Evolutionary conservation across 2,329 filamentous ascomycete species (phyloP).

Genomic region (Thermoascus crustaceus): DNA sequence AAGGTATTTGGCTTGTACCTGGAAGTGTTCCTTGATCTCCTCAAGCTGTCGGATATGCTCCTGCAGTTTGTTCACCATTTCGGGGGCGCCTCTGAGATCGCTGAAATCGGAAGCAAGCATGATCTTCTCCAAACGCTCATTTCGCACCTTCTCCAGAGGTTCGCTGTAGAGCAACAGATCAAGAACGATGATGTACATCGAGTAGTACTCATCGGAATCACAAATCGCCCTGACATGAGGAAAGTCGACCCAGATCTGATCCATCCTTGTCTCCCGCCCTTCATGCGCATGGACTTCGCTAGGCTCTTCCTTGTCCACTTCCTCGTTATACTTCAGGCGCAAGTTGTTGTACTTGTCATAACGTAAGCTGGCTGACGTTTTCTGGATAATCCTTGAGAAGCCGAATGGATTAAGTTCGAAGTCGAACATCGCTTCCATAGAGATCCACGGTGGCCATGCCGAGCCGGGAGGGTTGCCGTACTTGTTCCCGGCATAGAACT

Average conservation of each 20-base stretch:
- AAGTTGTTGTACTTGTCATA: slow-evolving; percentile 98
- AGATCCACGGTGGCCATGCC: slow-evolving; percentile 96
- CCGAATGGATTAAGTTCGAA: slow-evolving; percentile 90
- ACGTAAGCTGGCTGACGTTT: slow-evolving; percentile 85
- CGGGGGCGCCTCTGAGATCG: slow-evolving; percentile 84
- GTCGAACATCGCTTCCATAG: slow-evolving; percentile 97
- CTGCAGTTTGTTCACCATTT: slow-evolving; percentile 86
- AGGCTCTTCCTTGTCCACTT: slow-evolving; percentile 61
- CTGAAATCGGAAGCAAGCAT: slow-evolving; percentile 98
- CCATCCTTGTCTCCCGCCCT: slow-evolving; percentile 67
- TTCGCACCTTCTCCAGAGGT: slow-evolving; percentile 93
- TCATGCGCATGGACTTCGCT: slow-evolving; percentile 34
- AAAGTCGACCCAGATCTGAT: slow-evolving; percentile 95
- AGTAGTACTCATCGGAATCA: slow-evolving; percentile 95
- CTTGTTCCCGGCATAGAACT: slow-evolving; percentile 87
- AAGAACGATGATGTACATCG: slow-evolving; percentile 94
- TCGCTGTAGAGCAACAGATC: slow-evolving; percentile 95
- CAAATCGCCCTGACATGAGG: slow-evolving; percentile 90
- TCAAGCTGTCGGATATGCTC: slow-evolving; percentile 88
- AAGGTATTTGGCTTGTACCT: slow-evolving; percentile 78
- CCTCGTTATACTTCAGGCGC: slow-evolving; percentile 93
- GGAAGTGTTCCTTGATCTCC: slow-evolving; percentile 94
- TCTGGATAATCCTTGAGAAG: slow-evolving; percentile 95
- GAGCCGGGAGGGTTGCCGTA: slow-evolving; percentile 81
- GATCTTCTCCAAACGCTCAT: slow-evolving; percentile 91